phyloP scores from a whole-genome alignment of 106 monocot species.

The Acanthochlamys bracteata region DNA sequence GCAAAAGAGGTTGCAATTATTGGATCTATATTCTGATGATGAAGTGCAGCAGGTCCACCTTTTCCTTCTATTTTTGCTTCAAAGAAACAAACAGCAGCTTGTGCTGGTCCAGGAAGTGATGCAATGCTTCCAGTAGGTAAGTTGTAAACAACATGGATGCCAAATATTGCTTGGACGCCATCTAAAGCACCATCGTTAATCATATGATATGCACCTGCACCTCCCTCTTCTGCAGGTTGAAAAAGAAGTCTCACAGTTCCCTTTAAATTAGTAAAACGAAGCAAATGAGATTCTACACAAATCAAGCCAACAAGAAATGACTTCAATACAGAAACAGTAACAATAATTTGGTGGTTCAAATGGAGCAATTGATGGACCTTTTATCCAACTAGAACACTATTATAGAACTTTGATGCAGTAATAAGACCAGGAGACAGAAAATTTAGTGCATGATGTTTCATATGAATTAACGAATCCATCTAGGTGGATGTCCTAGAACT shows the following conservation, averaged over 20 bases:
- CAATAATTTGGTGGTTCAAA: too few relatives aligned
- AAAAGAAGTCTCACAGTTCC: constrained; percentile 78
- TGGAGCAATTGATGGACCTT: too few relatives aligned
- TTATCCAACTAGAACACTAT: too few relatives aligned
- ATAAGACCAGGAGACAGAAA: too few relatives aligned
- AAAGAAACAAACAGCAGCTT: constrained; percentile 64
- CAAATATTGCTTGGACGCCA: constrained; percentile 61
- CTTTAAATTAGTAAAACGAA: constrained; percentile 25
- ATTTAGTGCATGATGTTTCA: too few relatives aligned
- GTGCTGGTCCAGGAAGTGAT: constrained; percentile 47
- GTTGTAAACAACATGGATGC: constrained; percentile 52
- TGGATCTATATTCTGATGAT: constrained; percentile 58
- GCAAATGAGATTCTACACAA: not conserved
- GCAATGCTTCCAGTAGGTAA: constrained; percentile 48
- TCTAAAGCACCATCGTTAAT: constrained; percentile 71
- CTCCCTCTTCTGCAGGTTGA: constrained; percentile 87
- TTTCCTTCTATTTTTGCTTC: constrained; percentile 56
- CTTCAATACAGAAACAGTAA: too few relatives aligned
- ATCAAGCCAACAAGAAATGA: too few relatives aligned
- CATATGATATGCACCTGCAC: constrained; percentile 82
- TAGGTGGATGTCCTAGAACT: too few relatives aligned
- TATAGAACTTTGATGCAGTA: too few relatives aligned
- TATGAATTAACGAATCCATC: too few relatives aligned
- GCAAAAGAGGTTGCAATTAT: constrained; percentile 59
- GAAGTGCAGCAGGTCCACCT: constrained; percentile 34